Base-by-base conservation (phyloP, 345 rosid species). In the Psidium friedrichsthalianum region DNA sequence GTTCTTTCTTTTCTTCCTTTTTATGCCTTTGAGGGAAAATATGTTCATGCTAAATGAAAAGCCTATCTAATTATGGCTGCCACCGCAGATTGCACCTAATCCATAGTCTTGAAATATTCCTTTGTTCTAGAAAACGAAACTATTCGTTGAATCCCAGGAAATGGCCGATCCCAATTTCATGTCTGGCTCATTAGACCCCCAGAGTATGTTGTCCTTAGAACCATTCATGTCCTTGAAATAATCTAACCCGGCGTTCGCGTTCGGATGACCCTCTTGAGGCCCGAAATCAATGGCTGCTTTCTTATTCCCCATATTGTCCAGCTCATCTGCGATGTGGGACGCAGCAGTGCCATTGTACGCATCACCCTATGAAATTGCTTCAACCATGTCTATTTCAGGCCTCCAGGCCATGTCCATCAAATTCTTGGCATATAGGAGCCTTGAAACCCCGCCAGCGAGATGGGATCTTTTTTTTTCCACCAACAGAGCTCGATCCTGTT, bases 101-200 rank as follows among this genome's bases (percentile, higher is more conserved):
- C 92, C 93, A 89, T 90, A 94, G 86, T 92, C 95, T 85, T 91
- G 94, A 86, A 95, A 91, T 89, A 95, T 86, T 42, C 89, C 94
- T 84, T 90, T 90, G 84, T 89, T 86, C 64, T 88, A 93, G 57
- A 82, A 82, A 87, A 90, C 32, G 13, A 61, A 89, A 82, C 80
- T 92, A 27, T 89, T 88, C 84, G 89, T 83, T 27, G 95, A 92
- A 76, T 91, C 95, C 98, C 98, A 96, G 4, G 96, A 92, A 88
- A 90, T 91, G 2, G 96, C 88, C 56, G 96, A 89, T 51, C 90
- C 87, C 51, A 93, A 86, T 88, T 92, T 94, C 81, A 91, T 89
- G 89, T 93, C 97, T 40, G 91, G 86, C 53, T 90, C 94, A 88
- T 83, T 92, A 13, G 94, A 89, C 98, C 99, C 94, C 96, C 96